Evolutionary conservation across 331 rosid genomes (phyloP).

Genomic region (Quercus phellos): DNA sequence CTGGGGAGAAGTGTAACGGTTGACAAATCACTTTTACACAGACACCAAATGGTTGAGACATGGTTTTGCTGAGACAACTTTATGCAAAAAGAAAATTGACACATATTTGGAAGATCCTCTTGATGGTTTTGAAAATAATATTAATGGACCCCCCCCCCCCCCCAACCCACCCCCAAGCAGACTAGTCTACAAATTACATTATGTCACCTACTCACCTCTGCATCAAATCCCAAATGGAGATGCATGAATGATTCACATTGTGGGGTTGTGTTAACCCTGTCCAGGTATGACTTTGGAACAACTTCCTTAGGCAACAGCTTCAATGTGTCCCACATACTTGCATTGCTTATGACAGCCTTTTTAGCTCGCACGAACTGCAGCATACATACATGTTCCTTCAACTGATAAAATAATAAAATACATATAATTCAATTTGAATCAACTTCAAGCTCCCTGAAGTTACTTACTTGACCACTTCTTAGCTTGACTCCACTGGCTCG

Average conservation of each 20-base stretch:
- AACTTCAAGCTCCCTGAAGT: slow-evolving; percentile 1
- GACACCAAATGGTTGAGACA: neutral
- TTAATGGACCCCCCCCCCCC: neutral
- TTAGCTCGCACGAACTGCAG: slow-evolving; percentile 78
- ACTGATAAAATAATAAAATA: neutral
- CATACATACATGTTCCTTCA: slow-evolving; percentile 9
- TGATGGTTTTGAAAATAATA: neutral
- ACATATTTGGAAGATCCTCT: too few species aligned
- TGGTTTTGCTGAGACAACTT: neutral
- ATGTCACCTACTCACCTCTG: slow-evolving; percentile 42
- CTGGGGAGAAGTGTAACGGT: neutral
- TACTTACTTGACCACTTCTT: slow-evolving; percentile 70
- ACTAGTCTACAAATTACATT: neutral
- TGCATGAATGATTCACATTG: slow-evolving; percentile 98
- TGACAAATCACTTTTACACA: neutral
- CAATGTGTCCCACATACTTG: slow-evolving; percentile 96
- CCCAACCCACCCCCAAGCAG: neutral
- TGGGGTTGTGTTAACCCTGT: slow-evolving; percentile 49
- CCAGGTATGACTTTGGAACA: slow-evolving; percentile 59
- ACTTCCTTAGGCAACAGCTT: slow-evolving; percentile 58
- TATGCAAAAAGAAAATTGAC: neutral
- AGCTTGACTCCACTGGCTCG: slow-evolving; percentile 84
- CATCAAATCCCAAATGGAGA: slow-evolving; percentile 91
- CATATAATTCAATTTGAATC: neutral
- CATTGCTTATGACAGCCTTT: slow-evolving; percentile 88